Evolutionary conservation across 768 basidiomycete genomes (phyloP), one percentile per base, ranked within the genome.

Genomic region (Leucocoprinus leucothites): DNA sequence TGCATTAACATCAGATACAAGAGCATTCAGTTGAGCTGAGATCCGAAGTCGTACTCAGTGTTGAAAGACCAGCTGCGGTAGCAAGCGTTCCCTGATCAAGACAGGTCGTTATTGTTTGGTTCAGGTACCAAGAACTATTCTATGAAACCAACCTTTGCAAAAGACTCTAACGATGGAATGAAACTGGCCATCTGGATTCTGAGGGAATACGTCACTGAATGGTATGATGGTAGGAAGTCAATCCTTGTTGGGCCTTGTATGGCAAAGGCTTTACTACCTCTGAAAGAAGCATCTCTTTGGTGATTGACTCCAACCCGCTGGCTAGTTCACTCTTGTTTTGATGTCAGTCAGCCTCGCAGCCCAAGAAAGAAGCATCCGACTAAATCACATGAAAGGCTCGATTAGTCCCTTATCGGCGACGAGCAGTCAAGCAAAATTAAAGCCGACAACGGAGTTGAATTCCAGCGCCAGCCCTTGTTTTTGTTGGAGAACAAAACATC

Each of bases 61-160:
- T 84, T 26, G 82, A 77, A 48, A 84, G 64, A 13, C 81, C 80
- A 1, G 82, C 82, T 9, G 76, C 78, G 4, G 83, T 84, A 1
- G 82, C 82, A 16, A 78, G 56, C 2, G 79, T 71, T 16, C 82
- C 82, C 83, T 85, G 36, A 34, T 14, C 9, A 40, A 49, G 53
- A 35, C 54, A 18, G 7, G 28, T 22, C 9, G 2, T 8, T 9
- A 25, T 9, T 11, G 45, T n/a, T 22, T 3, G 18, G 3, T 6
- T 7, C 1, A 18, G 11, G 16, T 5, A 18, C 21, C 22, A 26
- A n/a, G 26, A 21, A n/a, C n/a, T 9, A 13, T 14, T 14, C 40
- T 16, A n/a, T 18, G 3, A 40, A 6, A 25, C 50, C 34, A 50
- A 77, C 79, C 72, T 78, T 80, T 49, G 75, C 77, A 58, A 78